These are phyloP conservation scores for Puccinia coronata DNA, from an alignment of 1,284 basidiomycete species.

Conservation along the genomic window DNA sequence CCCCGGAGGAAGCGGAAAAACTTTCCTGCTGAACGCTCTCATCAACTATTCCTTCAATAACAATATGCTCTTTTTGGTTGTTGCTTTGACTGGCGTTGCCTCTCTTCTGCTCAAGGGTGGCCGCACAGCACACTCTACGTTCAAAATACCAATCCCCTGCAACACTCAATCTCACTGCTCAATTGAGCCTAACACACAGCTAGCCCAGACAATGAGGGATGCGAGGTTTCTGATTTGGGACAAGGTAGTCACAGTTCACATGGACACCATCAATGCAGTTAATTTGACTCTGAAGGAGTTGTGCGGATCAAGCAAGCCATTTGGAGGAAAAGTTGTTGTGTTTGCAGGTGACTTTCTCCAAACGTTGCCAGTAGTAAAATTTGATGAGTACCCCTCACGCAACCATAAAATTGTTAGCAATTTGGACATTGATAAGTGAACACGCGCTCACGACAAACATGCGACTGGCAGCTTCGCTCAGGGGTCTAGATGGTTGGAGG, in stretches of 20 bases:
- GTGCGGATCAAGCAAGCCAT: neutral
- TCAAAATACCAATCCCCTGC: neutral
- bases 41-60: neutral
- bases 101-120: neutral
- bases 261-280: neutral
- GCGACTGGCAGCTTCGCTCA: too few relatives aligned
- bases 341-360: slow-evolving; percentile 16
- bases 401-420: too few relatives aligned
- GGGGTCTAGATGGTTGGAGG: too few relatives aligned
- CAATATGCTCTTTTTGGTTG: neutral
- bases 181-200: neutral
- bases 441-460: too few relatives aligned
- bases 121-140: too few relatives aligned
- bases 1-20: neutral
- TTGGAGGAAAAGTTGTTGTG: neutral
- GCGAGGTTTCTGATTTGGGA: neutral
- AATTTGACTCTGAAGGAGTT: neutral
- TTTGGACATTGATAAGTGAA: too few relatives aligned
- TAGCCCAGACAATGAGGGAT: neutral
- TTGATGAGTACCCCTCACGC: too few relatives aligned
- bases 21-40: slow-evolving; percentile 1
- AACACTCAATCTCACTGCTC: neutral
- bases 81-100: neutral
- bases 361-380: neutral
- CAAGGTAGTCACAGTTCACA: neutral